Conservation (phyloP, 345 rosid genomes). For the Moricandia moricandioides region DNA sequence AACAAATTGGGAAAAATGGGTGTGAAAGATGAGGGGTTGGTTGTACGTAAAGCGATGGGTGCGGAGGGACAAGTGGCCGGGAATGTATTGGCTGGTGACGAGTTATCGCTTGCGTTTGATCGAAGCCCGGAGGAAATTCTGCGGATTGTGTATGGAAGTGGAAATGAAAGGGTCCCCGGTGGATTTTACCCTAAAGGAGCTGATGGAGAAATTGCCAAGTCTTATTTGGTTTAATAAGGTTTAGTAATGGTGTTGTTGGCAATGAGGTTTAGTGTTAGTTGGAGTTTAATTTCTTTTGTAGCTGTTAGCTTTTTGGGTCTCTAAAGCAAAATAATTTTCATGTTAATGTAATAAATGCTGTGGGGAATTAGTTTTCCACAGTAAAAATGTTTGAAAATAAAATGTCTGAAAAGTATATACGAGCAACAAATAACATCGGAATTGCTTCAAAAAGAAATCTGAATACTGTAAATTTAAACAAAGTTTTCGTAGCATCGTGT, state of each 20-base stretch:
- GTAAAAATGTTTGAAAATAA: background rate
- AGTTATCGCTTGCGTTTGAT: constrained; percentile 42
- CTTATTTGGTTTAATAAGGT: constrained; percentile 27
- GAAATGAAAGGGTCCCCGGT: constrained; percentile 51
- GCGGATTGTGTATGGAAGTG: constrained; percentile 63
- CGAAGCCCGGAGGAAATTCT: constrained; percentile 60
- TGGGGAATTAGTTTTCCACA: background rate
- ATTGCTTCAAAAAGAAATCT: background rate
- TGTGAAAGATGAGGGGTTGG: constrained; percentile 56
- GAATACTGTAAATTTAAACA: background rate
- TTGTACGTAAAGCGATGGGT: constrained; percentile 35
- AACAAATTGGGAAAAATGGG: constrained; percentile 34
- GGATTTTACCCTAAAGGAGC: constrained; percentile 73
- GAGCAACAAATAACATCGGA: background rate
- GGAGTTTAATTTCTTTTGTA: constrained; percentile 1
- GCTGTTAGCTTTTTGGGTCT: constrained; percentile 14
- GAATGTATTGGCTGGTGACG: constrained; percentile 58
- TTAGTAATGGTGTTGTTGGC: background rate
- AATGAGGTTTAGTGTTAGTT: constrained; percentile 15
- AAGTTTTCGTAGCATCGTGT: background rate
- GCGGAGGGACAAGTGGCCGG: constrained; percentile 47
- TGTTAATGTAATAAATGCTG: background rate
- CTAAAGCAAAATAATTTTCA: background rate
- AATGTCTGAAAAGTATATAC: background rate
- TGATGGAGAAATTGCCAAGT: constrained; percentile 54